Percentiles rank a stretch among this genome's conserved stretches.
These are phyloP conservation scores for Orbilia javanica DNA, from an alignment of 2,329 filamentous ascomycete genomes.

Conservation along the genomic window DNA sequence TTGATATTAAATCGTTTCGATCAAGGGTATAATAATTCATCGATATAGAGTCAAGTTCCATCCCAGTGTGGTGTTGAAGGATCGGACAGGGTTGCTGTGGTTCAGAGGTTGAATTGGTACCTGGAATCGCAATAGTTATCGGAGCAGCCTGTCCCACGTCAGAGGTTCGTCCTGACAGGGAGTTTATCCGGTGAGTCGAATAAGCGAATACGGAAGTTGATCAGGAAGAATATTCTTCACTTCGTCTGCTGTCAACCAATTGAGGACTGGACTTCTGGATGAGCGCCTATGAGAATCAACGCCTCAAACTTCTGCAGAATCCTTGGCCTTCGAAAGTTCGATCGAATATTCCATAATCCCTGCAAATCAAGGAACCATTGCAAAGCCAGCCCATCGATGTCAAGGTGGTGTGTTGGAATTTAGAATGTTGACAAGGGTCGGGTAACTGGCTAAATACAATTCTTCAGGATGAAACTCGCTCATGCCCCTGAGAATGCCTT, in stretches of 20 bases:
- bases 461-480: constrained; percentile 54
- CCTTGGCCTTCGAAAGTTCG: constrained; percentile 29
- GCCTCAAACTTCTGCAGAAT: neutral
- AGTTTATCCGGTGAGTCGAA: constrained; percentile 51
- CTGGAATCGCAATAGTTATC: constrained; percentile 48
- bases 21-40: constrained; percentile 38
- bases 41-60: constrained; percentile 28
- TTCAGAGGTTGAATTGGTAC: constrained; percentile 15
- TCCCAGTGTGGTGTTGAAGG: constrained; percentile 45
- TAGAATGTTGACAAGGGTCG: constrained; percentile 34
- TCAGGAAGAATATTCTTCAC: constrained; percentile 2
- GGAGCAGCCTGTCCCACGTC: constrained; percentile 32
- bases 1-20: constrained; percentile 16
- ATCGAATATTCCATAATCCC: constrained; percentile 55
- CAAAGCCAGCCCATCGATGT: constrained; percentile 27
- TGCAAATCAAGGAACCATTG: neutral
- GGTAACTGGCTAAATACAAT: constrained; percentile 52
- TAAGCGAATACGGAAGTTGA: constrained; percentile 43
- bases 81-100: constrained; percentile 21
- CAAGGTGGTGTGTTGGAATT: constrained; percentile 43
- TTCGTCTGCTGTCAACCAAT: neutral
- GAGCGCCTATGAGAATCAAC: constrained; percentile 15
- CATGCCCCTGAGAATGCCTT: constrained; percentile 51
- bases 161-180: constrained; percentile 43
- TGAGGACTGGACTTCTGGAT: neutral